A percentile compares a stretch with the other conserved stretches of the same genome.
These are phyloP conservation scores for Murraya paniculata DNA, from an alignment of 345 rosid species.

Conservation along the genomic window DNA sequence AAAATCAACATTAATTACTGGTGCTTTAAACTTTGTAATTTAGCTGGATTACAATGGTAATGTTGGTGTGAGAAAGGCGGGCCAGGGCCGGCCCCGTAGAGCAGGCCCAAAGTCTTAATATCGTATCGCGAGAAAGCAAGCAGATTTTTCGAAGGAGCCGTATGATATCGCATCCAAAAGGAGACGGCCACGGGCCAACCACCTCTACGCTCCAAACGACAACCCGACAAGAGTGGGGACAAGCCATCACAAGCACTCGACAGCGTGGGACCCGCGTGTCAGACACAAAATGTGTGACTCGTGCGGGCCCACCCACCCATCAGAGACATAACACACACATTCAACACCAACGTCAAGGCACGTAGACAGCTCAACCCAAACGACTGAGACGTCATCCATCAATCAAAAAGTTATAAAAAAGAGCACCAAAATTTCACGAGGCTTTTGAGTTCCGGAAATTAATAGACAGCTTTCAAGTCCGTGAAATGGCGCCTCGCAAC, in stretches of 20 bases:
- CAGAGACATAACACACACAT: too few species aligned
- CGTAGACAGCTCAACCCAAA: constrained; percentile 7
- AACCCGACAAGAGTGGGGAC: constrained; percentile 44
- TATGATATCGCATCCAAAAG: background rate
- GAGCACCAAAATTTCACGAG: background rate
- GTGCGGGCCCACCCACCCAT: background rate
- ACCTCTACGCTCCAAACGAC: constrained; percentile 32
- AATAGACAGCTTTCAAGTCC: constrained; percentile 12
- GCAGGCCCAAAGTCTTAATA: background rate
- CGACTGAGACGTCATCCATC: background rate
- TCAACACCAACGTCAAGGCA: background rate
- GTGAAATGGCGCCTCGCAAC: background rate
- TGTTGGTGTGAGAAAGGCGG: background rate
- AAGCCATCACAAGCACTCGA: background rate
- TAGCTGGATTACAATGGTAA: too few species aligned
- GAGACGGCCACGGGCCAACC: constrained; percentile 21
- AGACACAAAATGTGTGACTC: background rate
- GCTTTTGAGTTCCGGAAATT: constrained; percentile 15
- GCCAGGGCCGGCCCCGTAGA: background rate
- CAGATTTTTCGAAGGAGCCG: background rate
- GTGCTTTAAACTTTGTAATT: background rate
- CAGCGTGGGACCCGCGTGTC: constrained; percentile 11
- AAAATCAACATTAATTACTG: too few species aligned
- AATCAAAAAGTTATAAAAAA: background rate
- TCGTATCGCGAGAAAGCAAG: constrained; percentile 7